Evolutionary conservation across 495 filamentous ascomycete genomes (phyloP).

Genomic region (Talaromyces nanjingensis): DNA sequence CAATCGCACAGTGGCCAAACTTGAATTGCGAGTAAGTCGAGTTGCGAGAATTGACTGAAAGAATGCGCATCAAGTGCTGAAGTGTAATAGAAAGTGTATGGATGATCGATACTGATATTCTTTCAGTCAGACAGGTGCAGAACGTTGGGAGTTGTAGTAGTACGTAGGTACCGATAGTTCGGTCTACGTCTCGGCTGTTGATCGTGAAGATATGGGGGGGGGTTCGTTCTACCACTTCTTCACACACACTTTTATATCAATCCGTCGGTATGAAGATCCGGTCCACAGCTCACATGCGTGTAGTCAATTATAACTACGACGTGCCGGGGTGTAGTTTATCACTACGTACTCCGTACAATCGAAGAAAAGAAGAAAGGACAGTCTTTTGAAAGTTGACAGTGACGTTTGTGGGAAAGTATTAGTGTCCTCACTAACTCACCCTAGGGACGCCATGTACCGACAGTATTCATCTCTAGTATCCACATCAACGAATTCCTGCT

Average conservation of each 20-base stretch:
- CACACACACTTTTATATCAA: background rate
- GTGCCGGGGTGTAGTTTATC: background rate
- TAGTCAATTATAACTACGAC: background rate
- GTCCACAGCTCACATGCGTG: background rate
- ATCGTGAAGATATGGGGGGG: background rate
- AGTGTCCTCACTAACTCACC: background rate
- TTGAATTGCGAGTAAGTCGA: background rate
- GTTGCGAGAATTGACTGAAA: background rate
- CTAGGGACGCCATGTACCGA: background rate
- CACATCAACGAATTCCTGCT: background rate
- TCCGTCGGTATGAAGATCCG: background rate
- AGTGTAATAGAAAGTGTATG: background rate
- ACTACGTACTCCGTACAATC: background rate
- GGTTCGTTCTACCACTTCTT: background rate
- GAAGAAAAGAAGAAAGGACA: background rate
- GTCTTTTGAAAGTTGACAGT: background rate
- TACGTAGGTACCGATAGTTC: background rate
- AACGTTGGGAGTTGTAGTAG: background rate
- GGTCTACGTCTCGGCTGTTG: background rate
- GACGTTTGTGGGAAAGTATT: background rate
- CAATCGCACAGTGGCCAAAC: background rate
- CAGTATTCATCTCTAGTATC: background rate
- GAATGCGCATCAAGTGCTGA: background rate
- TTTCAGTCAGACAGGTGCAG: background rate
- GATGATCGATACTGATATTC: background rate